Percentiles rank a stretch among this genome's conserved stretches.
Evolutionary conservation across 2,329 filamentous ascomycete genomes (phyloP).

Genomic region (Acarospora socialis): DNA sequence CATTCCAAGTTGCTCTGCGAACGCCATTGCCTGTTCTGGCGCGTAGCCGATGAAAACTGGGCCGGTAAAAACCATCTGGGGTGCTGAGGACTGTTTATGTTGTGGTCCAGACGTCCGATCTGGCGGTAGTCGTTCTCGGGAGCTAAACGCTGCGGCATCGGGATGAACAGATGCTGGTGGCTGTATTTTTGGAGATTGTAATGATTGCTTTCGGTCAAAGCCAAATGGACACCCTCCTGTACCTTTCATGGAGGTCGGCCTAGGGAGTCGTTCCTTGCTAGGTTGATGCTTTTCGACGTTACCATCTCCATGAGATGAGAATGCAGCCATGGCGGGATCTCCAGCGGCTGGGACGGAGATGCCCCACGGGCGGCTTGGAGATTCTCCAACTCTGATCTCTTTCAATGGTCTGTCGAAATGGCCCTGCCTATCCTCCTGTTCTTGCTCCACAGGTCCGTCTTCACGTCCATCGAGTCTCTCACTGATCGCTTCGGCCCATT

Average conservation of each 20-base stretch:
- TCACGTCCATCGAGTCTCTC: slow-evolving; percentile 25
- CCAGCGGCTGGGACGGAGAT: slow-evolving; percentile 59
- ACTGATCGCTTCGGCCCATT: slow-evolving; percentile 70
- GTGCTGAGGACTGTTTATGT: slow-evolving; percentile 19
- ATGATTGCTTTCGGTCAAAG: too few relatives aligned
- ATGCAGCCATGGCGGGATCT: too few relatives aligned
- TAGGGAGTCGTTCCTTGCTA: too few relatives aligned
- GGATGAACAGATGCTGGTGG: too few relatives aligned
- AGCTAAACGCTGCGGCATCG: slow-evolving; percentile 7
- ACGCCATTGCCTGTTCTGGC: slow-evolving; percentile 62
- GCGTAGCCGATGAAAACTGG: slow-evolving; percentile 90
- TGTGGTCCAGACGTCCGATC: too few relatives aligned
- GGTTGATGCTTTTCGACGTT: too few relatives aligned
- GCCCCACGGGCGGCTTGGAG: slow-evolving; percentile 84
- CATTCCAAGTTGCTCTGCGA: slow-evolving; percentile 50
- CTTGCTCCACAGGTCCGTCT: slow-evolving; percentile 14
- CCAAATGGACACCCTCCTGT: too few relatives aligned
- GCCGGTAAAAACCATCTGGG: slow-evolving; percentile 78
- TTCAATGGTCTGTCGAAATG: slow-evolving; percentile 76
- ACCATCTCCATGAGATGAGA: too few relatives aligned
- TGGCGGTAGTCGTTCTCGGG: too few relatives aligned
- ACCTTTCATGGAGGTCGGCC: too few relatives aligned
- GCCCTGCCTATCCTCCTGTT: slow-evolving; percentile 45
- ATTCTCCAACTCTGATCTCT: slow-evolving; percentile 86
- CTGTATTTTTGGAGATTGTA: too few relatives aligned